Conservation (phyloP, 2,329 filamentous ascomycete genomes). For the Diplodia scrobiculata region DNA sequence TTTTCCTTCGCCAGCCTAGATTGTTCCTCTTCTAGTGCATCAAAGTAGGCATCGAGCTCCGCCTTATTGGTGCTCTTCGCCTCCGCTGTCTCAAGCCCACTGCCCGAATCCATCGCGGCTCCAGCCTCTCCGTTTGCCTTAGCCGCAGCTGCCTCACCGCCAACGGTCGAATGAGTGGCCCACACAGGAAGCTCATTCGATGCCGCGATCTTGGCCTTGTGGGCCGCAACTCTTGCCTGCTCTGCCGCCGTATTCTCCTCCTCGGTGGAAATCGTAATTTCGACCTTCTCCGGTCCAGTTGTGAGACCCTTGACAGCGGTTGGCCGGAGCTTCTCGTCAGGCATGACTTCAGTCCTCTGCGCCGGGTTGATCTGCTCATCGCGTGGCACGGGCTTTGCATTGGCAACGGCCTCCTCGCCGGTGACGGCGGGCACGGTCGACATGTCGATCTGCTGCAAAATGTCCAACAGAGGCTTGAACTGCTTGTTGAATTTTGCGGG, state of each 20-base stretch:
- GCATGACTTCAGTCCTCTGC: constrained; percentile 61
- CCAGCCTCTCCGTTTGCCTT: constrained; percentile 1
- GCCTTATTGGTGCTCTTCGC: constrained; percentile 55
- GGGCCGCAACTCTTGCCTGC: constrained; percentile 64
- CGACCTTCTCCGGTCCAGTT: constrained; percentile 68
- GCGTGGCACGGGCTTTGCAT: constrained; percentile 65
- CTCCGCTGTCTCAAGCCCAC: constrained; percentile 48
- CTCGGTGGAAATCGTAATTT: constrained; percentile 67
- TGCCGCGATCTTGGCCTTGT: constrained; percentile 65
- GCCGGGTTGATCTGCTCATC: constrained; percentile 67
- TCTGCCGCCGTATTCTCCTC: constrained; percentile 68
- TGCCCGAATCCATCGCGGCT: constrained; percentile 31
- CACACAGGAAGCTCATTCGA: constrained; percentile 72
- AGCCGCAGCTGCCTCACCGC: constrained; percentile 47
- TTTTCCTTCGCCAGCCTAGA: constrained; percentile 48
- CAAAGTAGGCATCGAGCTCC: constrained; percentile 68
- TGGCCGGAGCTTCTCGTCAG: constrained; percentile 57
- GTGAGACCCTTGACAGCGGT: constrained; percentile 70
- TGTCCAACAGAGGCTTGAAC: constrained; percentile 74
- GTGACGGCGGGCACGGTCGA: constrained; percentile 71
- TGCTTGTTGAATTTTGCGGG: constrained; percentile 67
- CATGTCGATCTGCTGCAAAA: constrained; percentile 76
- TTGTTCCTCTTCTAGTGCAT: constrained; percentile 65
- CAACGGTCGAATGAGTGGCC: constrained; percentile 71
- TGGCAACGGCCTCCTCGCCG: constrained; percentile 68